Base-by-base conservation (phyloP, 345 rosid species). In the Arabidopsis thaliana region DNA sequence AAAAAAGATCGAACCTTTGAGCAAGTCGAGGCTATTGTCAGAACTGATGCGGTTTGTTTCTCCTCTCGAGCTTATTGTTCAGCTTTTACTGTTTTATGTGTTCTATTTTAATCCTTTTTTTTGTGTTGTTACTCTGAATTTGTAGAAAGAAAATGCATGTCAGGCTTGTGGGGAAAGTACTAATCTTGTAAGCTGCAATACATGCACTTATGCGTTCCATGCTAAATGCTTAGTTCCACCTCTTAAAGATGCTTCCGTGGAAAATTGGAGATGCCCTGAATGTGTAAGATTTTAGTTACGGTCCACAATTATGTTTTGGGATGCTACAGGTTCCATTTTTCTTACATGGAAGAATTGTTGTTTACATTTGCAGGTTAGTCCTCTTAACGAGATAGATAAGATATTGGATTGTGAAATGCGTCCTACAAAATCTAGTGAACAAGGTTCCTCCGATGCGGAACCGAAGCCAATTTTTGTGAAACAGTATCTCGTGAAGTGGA, bases 401-500 rank as follows among this genome's bases (percentile, higher is more conserved):
- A 83, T 96, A 75, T 75, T 96, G 86, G 99, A 91, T 75, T 85
- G 86, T 67, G 98, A 96, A 84, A 69, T 84, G 96, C 99, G 98
- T 49, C 99, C 99, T 58, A 91, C 98, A 33, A 87, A 72, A 69
- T 91, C 91, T 67, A 87, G 49, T 58, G 83, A 72, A 59, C 37
- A 67, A 44, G 96, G 85, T 83, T 87, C 86, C 70, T 86, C 96
- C 6, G 84, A 76, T 55, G 75, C 83, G 63, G 87, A 88, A 30
- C 79, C 91, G 41, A 87, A 93, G 83, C 96, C 84, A 83, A 80
- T 91, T 65, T 87, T 79, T 81, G 97, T 88, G 37, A 96, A 93
- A 75, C 99, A 96, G 71, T 96, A 96, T 87, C 98, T 93, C 73
- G 95, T 96, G 37, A 96, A 96, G 82, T 96, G 99, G 99, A 96